Evolutionary conservation across 768 basidiomycete genomes (phyloP).

Genomic region (Butyriboletus loyo): DNA sequence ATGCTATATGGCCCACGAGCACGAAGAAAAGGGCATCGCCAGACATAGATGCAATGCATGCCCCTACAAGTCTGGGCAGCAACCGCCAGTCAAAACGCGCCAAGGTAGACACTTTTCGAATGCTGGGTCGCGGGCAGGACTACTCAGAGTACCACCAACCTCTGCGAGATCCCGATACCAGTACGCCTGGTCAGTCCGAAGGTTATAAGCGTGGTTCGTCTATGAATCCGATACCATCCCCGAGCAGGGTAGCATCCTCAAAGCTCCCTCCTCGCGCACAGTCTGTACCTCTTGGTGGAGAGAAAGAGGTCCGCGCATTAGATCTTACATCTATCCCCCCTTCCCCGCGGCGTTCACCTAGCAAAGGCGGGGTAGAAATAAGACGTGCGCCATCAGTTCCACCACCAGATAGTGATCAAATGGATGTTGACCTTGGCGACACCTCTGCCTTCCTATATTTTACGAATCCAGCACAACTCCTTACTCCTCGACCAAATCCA

Average conservation of each 20-base stretch:
- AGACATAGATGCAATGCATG: constrained; percentile 16
- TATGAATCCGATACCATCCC: constrained; percentile 17
- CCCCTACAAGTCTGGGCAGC: constrained; percentile 9
- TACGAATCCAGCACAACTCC: constrained; percentile 13
- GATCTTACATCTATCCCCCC: constrained; percentile 23
- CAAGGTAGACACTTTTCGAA: constrained; percentile 22
- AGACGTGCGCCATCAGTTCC: constrained; percentile 25
- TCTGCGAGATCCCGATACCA: constrained; percentile 17
- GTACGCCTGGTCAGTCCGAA: constrained; percentile 1
- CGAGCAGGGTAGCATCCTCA: constrained; percentile 5
- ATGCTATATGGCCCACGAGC: neutral
- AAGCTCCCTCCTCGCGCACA: constrained; percentile 24
- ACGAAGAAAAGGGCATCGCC: constrained; percentile 33
- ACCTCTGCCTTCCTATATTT: constrained; percentile 21
- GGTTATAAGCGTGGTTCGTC: constrained; percentile 21
- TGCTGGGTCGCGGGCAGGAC: constrained; percentile 10
- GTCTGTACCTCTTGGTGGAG: constrained; percentile 28
- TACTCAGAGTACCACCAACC: constrained; percentile 18
- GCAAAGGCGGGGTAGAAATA: constrained; percentile 18
- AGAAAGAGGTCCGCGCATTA: constrained; percentile 9
- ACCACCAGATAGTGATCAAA: constrained; percentile 17
- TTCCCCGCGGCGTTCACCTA: constrained; percentile 29
- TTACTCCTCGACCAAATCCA: constrained; percentile 7
- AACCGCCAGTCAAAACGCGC: constrained; percentile 25
- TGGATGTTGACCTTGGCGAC: constrained; percentile 25